Base-by-base conservation (phyloP, 768 basidiomycete species). In the Leccinum subgranulosum region DNA sequence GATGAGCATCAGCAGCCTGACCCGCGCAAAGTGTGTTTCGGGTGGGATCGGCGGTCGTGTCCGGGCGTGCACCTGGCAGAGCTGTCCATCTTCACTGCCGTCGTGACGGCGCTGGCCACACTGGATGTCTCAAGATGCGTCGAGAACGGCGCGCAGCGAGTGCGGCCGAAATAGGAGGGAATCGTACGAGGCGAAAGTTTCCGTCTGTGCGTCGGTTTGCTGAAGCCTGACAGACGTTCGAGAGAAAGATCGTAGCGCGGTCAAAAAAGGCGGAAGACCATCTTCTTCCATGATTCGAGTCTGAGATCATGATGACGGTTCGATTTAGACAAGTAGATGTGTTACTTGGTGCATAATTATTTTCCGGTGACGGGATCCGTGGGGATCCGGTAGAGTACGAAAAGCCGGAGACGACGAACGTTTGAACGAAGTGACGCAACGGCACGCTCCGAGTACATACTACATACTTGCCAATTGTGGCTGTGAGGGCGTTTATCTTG, bases 1-100 rank as follows among this genome's bases (percentile, higher is more conserved):
- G 51, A 55, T 2, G 49, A 55, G 2, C 3, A 54, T n/a, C 55
- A 41, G 6, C 53, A 66, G 9, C 41, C 19, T 1, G 57, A 61
- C 28, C 52, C 59, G 3, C 34, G 56, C 1, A 51, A 57, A 7
- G 49, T n/a, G 8, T 61, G 62, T 52, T 66, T 66, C 14, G 58
- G 64, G 23, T 60, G 31, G 41, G 61, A 53, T 34, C 58, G 60
- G 25, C 57, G 60, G 17, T 50, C 6, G 19, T 57, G 60, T 49
- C 54, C 57, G 0, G 54, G 65, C 47, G 12, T 4, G 6, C 56
- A 28, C 31, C 47, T 63, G 15, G 63, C 43, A 0, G 45, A 60
- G 2, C n/a, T 34, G 15, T 41, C 58, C 2, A 36, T 66, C n/a
- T 66, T 58, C 45, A 58, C 55, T 5, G 34, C 33, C 4, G 36